These are phyloP conservation scores for Thalassiosira livingstoniorum DNA, from an alignment of 352 stramenopile species.

Conservation along the genomic window DNA sequence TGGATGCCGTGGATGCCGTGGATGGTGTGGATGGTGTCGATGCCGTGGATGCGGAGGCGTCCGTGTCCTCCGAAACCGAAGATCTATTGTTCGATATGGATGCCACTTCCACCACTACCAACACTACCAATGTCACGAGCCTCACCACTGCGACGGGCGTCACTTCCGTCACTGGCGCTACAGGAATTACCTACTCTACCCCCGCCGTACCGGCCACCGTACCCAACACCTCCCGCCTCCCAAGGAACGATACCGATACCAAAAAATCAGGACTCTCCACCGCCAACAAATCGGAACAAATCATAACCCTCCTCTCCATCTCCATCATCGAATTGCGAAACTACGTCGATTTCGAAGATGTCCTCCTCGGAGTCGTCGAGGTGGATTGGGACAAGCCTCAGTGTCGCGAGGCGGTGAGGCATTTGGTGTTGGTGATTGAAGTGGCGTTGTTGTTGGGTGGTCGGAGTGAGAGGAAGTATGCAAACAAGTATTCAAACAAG, in stretches of 20 bases:
- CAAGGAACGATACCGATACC: conserved; percentile 12
- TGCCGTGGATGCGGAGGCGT: conserved; percentile 45
- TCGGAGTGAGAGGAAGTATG: conserved; percentile 47
- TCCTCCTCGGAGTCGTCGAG: conserved; percentile 53
- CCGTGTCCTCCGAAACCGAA: conserved; percentile 60
- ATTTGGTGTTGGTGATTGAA: conserved; percentile 82
- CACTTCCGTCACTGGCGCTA: too few species aligned
- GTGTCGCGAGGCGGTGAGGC: conserved; percentile 69
- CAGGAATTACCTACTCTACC: too few species aligned
- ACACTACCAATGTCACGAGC: too few species aligned
- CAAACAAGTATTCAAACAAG: background rate
- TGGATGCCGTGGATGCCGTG: conserved; percentile 37
- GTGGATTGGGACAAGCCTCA: conserved; percentile 77
- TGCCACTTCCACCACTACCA: too few species aligned
- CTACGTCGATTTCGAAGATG: conserved; percentile 76
- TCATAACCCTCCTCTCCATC: conserved; percentile 71
- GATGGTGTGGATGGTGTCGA: conserved; percentile 30
- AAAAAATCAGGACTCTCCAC: conserved; percentile 6
- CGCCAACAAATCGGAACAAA: conserved; percentile 57
- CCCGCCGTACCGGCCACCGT: too few species aligned
- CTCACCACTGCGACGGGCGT: too few species aligned
- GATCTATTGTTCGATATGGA: conserved; percentile 52
- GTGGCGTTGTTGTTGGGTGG: conserved; percentile 72
- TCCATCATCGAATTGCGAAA: conserved; percentile 74
- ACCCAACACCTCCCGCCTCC: too few species aligned